Base-by-base conservation (phyloP, 306 rosid genomes). In the Medicago ruthenica region DNA sequence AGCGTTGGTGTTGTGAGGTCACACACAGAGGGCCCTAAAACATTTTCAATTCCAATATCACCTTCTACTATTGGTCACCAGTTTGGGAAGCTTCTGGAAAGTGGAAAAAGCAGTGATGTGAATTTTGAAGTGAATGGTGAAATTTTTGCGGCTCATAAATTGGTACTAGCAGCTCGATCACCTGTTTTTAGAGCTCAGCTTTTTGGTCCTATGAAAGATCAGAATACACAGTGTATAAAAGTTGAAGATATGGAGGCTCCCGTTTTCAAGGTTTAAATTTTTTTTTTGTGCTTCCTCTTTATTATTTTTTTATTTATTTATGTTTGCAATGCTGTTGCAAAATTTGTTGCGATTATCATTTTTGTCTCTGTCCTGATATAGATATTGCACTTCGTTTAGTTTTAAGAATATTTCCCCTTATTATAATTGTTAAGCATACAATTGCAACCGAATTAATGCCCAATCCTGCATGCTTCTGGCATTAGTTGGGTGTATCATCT, bases 121-220 rank as follows among this genome's bases (percentile, higher is more conserved):
- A 88, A 60, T 75, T 91, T 91, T 74, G 89, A 89, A 82, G 91
- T 91, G 47, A 75, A 83, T 15, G 95, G 89, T 10, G 97, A 91
- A 77, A 39, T 6, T 64, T 89, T 86, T 70, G 58, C 87, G 27
- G 95, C 91, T 79, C 97, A 91, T 82, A 91, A 91, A 80, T 79
- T 91, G 80, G 85, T 91, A 31, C 76, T 91, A 64, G 92, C 95
- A 24, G 92, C 91, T 45, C 97, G 95, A 22, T 91, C 97, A 65
- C 93, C 97, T 64, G 97, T 91, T 36, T 89, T 91, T 81, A 79
- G 88, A 70, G 97, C 97, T 72, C 97, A 91, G 81, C 89, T 91
- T 68, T 78, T 86, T 85, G 97, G 97, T 80, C 97, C 97, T 9
- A 87, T 91, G 95, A 91, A 85, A 83, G 95, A 91, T 82, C 91